Conservation (phyloP, 139 green algal genomes). For the Ostreobium quekettii region DNA sequence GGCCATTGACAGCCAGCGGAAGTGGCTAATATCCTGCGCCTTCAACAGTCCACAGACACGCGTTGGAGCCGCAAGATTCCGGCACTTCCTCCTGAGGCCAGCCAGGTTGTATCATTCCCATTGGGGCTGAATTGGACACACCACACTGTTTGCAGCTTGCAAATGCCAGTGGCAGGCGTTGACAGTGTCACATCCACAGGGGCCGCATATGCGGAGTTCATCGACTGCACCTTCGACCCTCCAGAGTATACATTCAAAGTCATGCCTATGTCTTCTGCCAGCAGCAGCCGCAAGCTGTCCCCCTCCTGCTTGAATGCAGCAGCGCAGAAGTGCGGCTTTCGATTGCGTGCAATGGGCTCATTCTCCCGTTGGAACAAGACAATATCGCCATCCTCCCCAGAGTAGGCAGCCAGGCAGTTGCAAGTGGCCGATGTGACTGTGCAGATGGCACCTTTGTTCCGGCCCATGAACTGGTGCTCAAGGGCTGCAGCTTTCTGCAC, state of each 20-base stretch:
- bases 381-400: constrained; percentile 18
- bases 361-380: constrained; percentile 1
- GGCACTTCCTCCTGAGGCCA: not conserved
- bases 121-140: constrained; percentile 18
- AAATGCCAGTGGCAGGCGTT: no score
- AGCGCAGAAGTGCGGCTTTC: constrained; percentile 18
- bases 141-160: constrained; percentile 4
- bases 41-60: no score
- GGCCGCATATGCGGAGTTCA: not conserved
- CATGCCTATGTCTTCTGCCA: not conserved
- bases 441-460: constrained; percentile 10
- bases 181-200: not conserved
- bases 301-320: not conserved
- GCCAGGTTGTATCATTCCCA: constrained; percentile 6
- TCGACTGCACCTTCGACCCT: not conserved
- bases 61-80: constrained; percentile 4
- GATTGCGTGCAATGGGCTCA: not conserved
- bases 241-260: constrained; percentile 8
- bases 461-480: not conserved
- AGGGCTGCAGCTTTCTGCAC: not conserved
- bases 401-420: not conserved
- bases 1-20: no score
- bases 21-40: no score
- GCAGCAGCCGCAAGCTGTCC: not conserved
- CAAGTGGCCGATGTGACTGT: not conserved